Evolutionary conservation across 2,329 filamentous ascomycete species (phyloP).

Genomic region (Arthrobotrys musiformis): DNA sequence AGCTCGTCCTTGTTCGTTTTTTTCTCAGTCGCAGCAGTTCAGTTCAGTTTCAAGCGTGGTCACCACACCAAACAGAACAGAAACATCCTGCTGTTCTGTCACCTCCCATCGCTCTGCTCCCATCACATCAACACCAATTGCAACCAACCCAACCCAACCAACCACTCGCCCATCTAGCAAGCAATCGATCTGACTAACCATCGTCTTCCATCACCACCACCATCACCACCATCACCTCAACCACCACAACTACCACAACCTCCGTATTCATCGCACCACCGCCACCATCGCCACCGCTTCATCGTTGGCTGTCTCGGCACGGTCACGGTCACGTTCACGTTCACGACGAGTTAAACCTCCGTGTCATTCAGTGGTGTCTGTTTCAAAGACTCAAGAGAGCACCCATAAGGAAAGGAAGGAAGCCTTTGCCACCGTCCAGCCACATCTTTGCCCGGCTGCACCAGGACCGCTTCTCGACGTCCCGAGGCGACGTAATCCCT

Average conservation of each 20-base stretch:
- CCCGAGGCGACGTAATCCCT: constrained; percentile 25
- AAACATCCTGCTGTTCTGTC: too few relatives aligned
- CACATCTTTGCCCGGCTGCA: constrained; percentile 17
- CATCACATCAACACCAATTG: too few relatives aligned
- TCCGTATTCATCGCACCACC: too few relatives aligned
- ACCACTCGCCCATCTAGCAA: too few relatives aligned
- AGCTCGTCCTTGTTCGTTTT: neutral
- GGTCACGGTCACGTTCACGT: neutral
- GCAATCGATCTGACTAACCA: too few relatives aligned
- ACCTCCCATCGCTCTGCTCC: too few relatives aligned
- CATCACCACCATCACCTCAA: constrained; percentile 1
- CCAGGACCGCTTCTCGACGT: constrained; percentile 17
- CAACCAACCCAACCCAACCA: too few relatives aligned
- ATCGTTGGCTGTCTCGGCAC: neutral
- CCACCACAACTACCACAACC: neutral
- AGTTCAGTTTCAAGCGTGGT: too few relatives aligned
- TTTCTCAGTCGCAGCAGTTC: neutral
- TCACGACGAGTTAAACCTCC: constrained; percentile 4
- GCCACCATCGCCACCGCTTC: too few relatives aligned
- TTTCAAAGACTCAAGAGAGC: neutral
- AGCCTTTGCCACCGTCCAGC: neutral
- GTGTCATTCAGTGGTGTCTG: neutral
- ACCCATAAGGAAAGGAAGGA: neutral
- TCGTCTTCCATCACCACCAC: neutral
- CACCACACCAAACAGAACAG: neutral